A percentile compares a stretch with the other conserved stretches of the same genome.
Conservation (phyloP, 495 filamentous ascomycete genomes). For the Trichoderma asperelloides region DNA sequence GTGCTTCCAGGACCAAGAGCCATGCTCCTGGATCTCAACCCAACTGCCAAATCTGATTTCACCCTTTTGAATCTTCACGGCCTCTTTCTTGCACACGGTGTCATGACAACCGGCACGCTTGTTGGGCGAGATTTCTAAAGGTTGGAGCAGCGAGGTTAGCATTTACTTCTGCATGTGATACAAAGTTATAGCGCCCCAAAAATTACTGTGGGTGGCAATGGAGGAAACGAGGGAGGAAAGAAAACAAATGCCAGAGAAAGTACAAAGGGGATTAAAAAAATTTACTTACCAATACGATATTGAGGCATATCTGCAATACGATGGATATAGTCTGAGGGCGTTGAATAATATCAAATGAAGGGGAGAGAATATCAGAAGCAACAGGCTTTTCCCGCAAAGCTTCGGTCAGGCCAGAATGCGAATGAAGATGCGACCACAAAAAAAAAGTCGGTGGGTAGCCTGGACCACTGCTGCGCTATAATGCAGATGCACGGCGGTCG, state of each 20-base stretch:
- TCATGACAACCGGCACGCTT: constrained; percentile 61
- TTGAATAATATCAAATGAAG: background rate
- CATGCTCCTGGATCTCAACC: constrained; percentile 42
- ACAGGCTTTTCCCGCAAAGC: background rate
- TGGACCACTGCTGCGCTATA: too few species aligned
- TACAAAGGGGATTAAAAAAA: too few species aligned
- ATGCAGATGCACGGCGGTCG: background rate
- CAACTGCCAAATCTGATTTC: constrained; percentile 62
- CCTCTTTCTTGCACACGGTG: constrained; percentile 53
- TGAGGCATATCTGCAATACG: background rate
- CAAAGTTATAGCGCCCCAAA: background rate
- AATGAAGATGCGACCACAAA: background rate
- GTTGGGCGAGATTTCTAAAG: constrained; percentile 49
- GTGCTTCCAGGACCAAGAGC: constrained; percentile 60
- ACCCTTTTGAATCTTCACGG: constrained; percentile 66
- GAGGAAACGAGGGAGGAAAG: background rate
- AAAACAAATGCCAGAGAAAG: too few species aligned
- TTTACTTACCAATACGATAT: constrained; percentile 11
- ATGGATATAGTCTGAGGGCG: background rate
- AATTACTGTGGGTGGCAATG: background rate
- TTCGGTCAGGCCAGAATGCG: background rate
- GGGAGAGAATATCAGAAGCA: background rate
- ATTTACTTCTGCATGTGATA: background rate
- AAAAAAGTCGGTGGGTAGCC: background rate
- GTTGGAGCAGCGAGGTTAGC: constrained; percentile 14